Base-by-base conservation (phyloP, 116 monocot genomes). In the Iris pallida region DNA sequence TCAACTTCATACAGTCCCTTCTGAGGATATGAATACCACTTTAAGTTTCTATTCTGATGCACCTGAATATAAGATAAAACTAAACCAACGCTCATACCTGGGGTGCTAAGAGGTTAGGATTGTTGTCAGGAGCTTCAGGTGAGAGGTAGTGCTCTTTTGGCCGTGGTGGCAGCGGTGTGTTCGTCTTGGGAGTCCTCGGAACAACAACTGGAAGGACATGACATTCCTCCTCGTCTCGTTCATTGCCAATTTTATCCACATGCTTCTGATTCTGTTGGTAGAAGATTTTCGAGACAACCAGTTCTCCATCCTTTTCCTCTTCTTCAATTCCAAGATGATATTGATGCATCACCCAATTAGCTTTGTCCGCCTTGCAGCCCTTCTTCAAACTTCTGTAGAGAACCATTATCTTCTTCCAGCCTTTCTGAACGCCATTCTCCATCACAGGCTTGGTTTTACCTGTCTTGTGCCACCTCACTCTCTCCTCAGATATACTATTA, bases 271-370 rank as follows among this genome's bases (percentile, higher is more conserved):
- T 64, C 44, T 71, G 71, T 69, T 96, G 92, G 60, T 68, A 92
- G 63, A 85, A 85, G 59, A 92, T 70, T 64, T 92, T 98, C 10
- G 92, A 87, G 54, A 98, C 97, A 13, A 98, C 97, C 44, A 88
- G 45, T 55, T 92, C 85, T 14, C 97, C 88, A 15, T 98, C 84
- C 57, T 78, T 86, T 62, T 98, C 97, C 41, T 98, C 93, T 77
- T 92, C 97, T 71, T 83, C 78, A 19, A 76, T 53, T 5, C 97
- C 97, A 66, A 92, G 75, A 80, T 98, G 92, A 57, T 98, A 98
- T 68, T 98, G 97, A 75, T 98, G 97, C 97, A 98, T 98, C 58
- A 90, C 97, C 97, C 97, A 98, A 49, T 90, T 92, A 63, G 83
- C 87, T 72, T 80, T 98, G 47, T 82, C 90, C 12, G 97, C 85